Base-by-base conservation (phyloP, 345 rosid species). In the Leavenworthia alabamica region DNA sequence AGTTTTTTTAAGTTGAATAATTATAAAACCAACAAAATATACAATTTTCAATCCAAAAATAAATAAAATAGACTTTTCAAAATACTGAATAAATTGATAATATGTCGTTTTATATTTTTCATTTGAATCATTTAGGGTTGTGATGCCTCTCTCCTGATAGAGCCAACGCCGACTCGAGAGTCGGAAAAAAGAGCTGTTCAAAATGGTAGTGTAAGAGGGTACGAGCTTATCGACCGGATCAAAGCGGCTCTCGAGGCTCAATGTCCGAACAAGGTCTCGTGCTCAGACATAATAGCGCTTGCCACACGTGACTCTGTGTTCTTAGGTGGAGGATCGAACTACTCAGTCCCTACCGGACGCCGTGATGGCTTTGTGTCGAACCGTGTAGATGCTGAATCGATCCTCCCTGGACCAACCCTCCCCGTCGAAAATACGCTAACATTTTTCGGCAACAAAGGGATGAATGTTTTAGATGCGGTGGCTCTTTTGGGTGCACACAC, bases 401-500 rank as follows among this genome's bases (percentile, higher is more conserved):
- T 68, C 81, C 76, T 90, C 54, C 97, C 90, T 0, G 76, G 62
- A 16, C 88, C 92, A 15, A 2, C 32, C 8, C 2, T 61, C 3
- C 29, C 81, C 1, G 82, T 85, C 2, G 26, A 73, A 5, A 52
- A 63, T 27, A 82, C 85, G n/a, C 17, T 74, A 9, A 47, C 64
- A 13, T 1, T 49, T 37, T 86, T 90, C 64, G 55, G 14, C 1
- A 27, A 64, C 3, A 82, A 74, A 66, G 84, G 82, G 0, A 51
- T 86, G 40, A 47, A 68, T 1, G 57, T 79, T 27, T 52, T 56
- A 5, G 90, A 86, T 1, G 81, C 84, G 71, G 83, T 74, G 2
- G 76, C 82, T 33, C 95, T 85, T 10, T 54, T 89, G 51, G 95
- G 95, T n/a, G 92, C 79, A 4, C 95, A 90, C 52, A 77, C 95